Percentiles rank a stretch among this genome's conserved stretches.
Evolutionary conservation across 2,329 filamentous ascomycete species (phyloP).

Genomic region (Ceratocystis lukuohia): DNA sequence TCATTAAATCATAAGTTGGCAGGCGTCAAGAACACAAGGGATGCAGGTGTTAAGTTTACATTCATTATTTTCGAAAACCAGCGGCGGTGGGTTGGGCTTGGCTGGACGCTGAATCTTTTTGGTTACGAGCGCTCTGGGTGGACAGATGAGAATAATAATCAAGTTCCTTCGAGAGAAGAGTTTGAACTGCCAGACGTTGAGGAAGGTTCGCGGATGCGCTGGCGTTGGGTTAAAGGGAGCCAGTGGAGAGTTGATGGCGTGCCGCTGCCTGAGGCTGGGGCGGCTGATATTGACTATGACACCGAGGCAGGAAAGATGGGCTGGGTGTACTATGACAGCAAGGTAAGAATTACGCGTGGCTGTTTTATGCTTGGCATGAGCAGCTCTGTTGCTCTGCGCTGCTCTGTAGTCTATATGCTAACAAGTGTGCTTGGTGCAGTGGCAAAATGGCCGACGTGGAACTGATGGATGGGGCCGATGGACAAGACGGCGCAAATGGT

Average conservation of each 20-base stretch:
- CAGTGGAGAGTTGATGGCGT: constrained; percentile 79
- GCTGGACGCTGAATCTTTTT: constrained; percentile 86
- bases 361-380: background rate
- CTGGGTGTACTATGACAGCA: constrained; percentile 98
- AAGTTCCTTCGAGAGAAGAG: constrained; percentile 59
- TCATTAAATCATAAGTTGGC: constrained; percentile 19
- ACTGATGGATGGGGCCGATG: constrained; percentile 89
- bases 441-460: constrained; percentile 75
- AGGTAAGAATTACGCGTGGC: constrained; percentile 40
- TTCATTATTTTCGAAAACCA: constrained; percentile 97
- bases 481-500: constrained; percentile 89
- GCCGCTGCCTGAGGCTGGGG: constrained; percentile 34
- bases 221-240: constrained; percentile 71
- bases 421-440: constrained; percentile 36
- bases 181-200: constrained; percentile 50
- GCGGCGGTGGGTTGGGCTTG: constrained; percentile 82
- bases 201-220: constrained; percentile 42
- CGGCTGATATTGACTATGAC: constrained; percentile 37
- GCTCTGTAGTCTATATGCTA: background rate
- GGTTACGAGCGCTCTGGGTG: constrained; percentile 80
- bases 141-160: constrained; percentile 91
- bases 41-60: constrained; percentile 81
- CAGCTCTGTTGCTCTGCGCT: background rate
- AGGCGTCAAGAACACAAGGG: constrained; percentile 28
- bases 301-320: constrained; percentile 53